Base-by-base conservation (phyloP, 108 stramenopile species). In the Stephanodiscus minutulus region DNA sequence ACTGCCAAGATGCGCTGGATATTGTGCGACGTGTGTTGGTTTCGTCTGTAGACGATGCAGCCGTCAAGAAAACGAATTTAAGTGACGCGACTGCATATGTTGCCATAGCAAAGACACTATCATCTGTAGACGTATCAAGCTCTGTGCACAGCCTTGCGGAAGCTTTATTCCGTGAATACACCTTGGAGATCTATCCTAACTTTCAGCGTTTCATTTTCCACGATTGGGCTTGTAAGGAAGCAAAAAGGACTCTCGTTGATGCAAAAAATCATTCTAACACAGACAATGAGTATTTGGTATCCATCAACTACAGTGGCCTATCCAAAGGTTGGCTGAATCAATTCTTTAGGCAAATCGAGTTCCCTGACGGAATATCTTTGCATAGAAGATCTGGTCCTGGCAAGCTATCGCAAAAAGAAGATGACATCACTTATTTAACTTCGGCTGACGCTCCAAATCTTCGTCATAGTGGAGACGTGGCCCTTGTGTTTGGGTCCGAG, bases 161-260 rank as follows among this genome's bases (percentile, higher is more conserved):
- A 46, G 82, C 87, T 48, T 77, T 91, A 35, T 33, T 88, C 22
- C 84, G 82, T 68, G 89, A 91, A 29, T 94, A 91, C 61, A 83
- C 85, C 11, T 66, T 82, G 9, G 82, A 82, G 27, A 39, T 46
- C 7, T 77, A 84, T 68, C 67, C 85, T 22, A 86, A 91, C 56
- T 94, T 88, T 77, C 78, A 81, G 27, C 87, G 84, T 44, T 86
- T 90, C 70, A 86, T 88, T 20, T 79, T 91, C 61, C 88, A 94
- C 57, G 93, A 94, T 71, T 88, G 86, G 89, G 72, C 88, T 49
- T 91, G 88, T 56, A 66, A 65, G 39, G 92, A 91, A 66, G 47
- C 78, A 79, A 64, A 68, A 66, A 55, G 22, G 8, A 36, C 39
- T 61, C 24, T 27, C 27, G 13, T 73, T 39, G 61, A 69, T 48